Base-by-base conservation (phyloP, 106 monocot species). In the Iris macrosiphon region DNA sequence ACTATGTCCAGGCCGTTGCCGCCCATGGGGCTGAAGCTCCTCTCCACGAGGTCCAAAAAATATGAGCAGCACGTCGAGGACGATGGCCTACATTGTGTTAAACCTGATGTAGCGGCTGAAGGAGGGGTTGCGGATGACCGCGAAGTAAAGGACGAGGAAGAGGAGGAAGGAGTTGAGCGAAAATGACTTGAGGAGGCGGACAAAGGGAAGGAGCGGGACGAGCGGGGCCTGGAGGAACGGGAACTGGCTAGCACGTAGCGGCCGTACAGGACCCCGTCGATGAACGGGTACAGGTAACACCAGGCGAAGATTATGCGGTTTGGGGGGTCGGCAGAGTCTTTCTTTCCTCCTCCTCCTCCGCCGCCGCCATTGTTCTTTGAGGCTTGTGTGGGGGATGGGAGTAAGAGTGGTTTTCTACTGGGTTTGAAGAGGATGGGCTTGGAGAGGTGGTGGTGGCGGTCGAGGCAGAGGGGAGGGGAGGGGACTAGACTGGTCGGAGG, bases 71-170 rank as follows among this genome's bases (percentile, higher is more conserved):
- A 96, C 77, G 48, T 96, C 95, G 26, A 96, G 79, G 10, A 61
- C 89, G 61, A 96, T 77, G 62, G 85, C 95, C 76, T 96, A 89
- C 95, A 96, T 96, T 6, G 95, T 80, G 72, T 96, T 96, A 79
- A 89, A 96, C 5, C 95, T 69, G 55, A 96, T 89, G 59, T 74
- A 96, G 30, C 95, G 79, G 89, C 69, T 72, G 74, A 96, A 96
- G 16, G 60, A 62, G 29, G 89, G 85, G 56, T 86, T 96, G 18
- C 89, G 73, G 48, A 96, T 85, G 40, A 96, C 79, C 55, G 79
- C 89, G 72, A 96, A 89, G 69, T 96, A 96, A 52, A 96, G 85
- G 29, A 79, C 55, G 59, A 89, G 69, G 77, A 96, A 96, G 74
- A 89, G 44, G 68, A 82, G 78, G 59, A 86, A 55, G 39, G 79